Percentiles rank a stretch among this genome's conserved stretches.
These are phyloP conservation scores for Talaromyces sp. DNA, from an alignment of 2,329 filamentous ascomycete species.

Conservation along the genomic window DNA sequence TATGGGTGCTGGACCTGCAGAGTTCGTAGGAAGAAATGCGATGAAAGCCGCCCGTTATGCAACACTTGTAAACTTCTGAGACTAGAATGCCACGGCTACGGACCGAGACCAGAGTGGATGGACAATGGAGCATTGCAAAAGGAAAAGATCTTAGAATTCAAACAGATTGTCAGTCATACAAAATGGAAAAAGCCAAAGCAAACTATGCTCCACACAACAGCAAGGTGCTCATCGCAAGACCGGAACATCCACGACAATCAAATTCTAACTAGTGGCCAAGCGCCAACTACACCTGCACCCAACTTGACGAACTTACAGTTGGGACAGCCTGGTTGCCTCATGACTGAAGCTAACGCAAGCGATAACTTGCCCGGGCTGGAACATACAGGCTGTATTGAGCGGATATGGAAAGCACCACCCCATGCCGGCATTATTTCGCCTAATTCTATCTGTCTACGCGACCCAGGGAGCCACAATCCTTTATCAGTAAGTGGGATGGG, in stretches of 20 bases:
- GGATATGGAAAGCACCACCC: background rate
- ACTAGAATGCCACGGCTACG: background rate
- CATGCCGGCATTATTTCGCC: background rate
- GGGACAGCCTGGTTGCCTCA: background rate
- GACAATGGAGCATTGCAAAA: slow-evolving; percentile 3
- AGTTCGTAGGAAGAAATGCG: background rate
- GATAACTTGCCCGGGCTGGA: background rate
- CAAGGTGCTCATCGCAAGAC: background rate
- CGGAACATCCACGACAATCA: background rate
- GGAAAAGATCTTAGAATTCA: background rate
- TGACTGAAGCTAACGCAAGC: background rate
- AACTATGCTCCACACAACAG: background rate
- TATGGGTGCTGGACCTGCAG: background rate
- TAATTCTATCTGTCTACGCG: background rate
- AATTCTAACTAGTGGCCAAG: background rate
- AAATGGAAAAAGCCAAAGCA: slow-evolving; percentile 1
- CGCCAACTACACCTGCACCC: background rate
- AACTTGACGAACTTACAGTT: background rate
- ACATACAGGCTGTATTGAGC: background rate
- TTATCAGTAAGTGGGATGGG: no score
- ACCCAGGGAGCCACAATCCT: background rate
- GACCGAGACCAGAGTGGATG: background rate
- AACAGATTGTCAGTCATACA: background rate
- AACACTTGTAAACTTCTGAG: background rate
- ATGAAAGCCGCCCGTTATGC: background rate